Conservation (phyloP, 371 early-diverging fungal genomes). For the Mortierella sp. region DNA sequence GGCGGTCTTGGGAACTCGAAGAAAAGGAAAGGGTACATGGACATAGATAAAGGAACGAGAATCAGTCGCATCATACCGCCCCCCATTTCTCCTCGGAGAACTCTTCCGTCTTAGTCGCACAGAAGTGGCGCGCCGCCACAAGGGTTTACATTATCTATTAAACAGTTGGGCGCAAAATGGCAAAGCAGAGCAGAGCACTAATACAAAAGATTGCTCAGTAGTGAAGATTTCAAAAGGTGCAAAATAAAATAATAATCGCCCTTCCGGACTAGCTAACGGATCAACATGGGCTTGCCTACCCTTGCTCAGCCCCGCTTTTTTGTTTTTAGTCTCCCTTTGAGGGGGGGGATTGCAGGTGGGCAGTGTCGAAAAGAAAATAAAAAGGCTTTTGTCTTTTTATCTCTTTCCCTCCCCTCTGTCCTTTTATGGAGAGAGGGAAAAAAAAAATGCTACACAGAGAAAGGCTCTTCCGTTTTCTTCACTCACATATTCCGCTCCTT, state of each 20-base stretch:
- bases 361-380: no score
- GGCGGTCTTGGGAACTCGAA: not conserved
- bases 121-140: not conserved
- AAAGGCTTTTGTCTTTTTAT: no score
- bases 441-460: no score
- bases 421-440: no score
- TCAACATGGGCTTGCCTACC: no score
- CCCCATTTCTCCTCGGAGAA: conserved; percentile 2
- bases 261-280: not conserved
- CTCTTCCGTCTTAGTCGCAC: not conserved
- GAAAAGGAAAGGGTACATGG: not conserved
- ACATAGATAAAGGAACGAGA: not conserved
- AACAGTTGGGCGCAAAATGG: not conserved
- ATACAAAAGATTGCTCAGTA: not conserved
- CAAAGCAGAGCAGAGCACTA: not conserved
- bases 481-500: no score
- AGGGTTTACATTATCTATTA: not conserved
- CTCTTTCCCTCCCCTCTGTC: no score
- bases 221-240: not conserved
- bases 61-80: not conserved
- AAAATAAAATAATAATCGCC: not conserved
- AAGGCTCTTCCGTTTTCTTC: no score
- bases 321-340: not conserved
- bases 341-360: no score
- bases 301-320: not conserved